Evolutionary conservation across 2,329 filamentous ascomycete genomes (phyloP).

Genomic region (Penicillium brasilianum): DNA sequence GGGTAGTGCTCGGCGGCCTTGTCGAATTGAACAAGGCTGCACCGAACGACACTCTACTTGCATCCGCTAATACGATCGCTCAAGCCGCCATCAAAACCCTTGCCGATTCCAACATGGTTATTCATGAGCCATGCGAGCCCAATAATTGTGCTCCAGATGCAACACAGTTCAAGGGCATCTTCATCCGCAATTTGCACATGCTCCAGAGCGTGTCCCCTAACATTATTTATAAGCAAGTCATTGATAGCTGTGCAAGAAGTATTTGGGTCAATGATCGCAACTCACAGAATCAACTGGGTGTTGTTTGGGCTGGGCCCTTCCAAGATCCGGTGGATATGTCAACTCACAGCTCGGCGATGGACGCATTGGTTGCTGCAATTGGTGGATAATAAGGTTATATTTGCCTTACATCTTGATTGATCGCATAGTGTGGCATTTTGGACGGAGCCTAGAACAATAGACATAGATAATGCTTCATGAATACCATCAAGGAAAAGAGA

Average conservation of each 20-base stretch:
- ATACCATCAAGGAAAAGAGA: too few relatives aligned
- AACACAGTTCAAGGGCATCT: conserved; percentile 74
- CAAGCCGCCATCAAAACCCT: conserved; percentile 57
- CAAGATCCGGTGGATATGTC: conserved; percentile 57
- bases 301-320: conserved; percentile 69
- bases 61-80: conserved; percentile 56
- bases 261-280: conserved; percentile 67
- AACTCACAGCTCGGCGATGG: conserved; percentile 69
- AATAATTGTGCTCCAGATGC: conserved; percentile 54
- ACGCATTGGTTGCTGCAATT: conserved; percentile 67
- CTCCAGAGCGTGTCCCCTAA: conserved; percentile 60
- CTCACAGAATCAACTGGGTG: conserved; percentile 58
- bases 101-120: conserved; percentile 53
- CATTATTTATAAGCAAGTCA: conserved; percentile 58
- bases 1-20: conserved; percentile 63
- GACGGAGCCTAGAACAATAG: too few relatives aligned
- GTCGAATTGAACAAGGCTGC: conserved; percentile 57
- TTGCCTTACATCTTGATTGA: too few relatives aligned
- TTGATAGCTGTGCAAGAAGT: conserved; percentile 66
- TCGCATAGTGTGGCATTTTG: too few relatives aligned
- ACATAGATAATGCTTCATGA: too few relatives aligned
- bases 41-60: conserved; percentile 48
- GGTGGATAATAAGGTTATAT: conserved; percentile 2
- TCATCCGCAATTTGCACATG: conserved; percentile 66
- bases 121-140: conserved; percentile 62